Conservation (phyloP, 2,329 filamentous ascomycete genomes). For the Phoma sp. region DNA sequence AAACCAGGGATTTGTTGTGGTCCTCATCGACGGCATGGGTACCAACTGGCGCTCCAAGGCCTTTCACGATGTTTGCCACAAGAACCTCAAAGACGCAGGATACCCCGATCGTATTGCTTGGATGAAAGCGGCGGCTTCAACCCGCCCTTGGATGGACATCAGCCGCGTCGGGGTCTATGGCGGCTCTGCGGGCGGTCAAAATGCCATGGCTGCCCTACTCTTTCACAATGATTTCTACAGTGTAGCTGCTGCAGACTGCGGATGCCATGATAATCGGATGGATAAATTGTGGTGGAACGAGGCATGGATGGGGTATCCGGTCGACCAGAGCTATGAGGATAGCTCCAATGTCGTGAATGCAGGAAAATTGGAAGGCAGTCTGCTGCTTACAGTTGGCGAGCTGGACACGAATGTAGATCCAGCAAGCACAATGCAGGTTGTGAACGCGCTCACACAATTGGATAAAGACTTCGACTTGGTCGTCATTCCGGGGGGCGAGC, state of each 20-base stretch:
- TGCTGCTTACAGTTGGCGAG: conserved; percentile 41
- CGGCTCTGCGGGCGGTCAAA: conserved; percentile 35
- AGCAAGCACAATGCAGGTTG: conserved; percentile 35
- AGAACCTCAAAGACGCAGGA: conserved; percentile 39
- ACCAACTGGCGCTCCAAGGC: conserved; percentile 39
- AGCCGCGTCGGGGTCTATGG: conserved; percentile 28
- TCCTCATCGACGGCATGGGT: conserved; percentile 39
- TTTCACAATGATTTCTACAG: conserved; percentile 39
- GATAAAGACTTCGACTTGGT: conserved; percentile 33
- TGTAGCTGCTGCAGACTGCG: conserved; percentile 32
- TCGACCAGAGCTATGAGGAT: conserved; percentile 32
- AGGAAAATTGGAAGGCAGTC: conserved; percentile 21
- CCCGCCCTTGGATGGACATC: conserved; percentile 35
- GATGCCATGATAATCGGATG: conserved; percentile 40
- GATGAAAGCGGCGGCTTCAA: conserved; percentile 33
- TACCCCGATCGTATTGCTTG: conserved; percentile 38
- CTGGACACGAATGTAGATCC: conserved; percentile 41
- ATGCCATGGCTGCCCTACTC: conserved; percentile 34
- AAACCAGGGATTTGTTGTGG: conserved; percentile 33
- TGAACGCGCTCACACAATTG: conserved; percentile 26
- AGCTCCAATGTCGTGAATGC: conserved; percentile 35
- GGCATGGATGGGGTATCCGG: conserved; percentile 37
- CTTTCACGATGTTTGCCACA: conserved; percentile 36
- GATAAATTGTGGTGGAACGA: conserved; percentile 41
- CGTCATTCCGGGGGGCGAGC: conserved; percentile 27